Percentiles rank a stretch among this genome's conserved stretches.
These are phyloP conservation scores for Cryptococcus amylolentus DNA, from an alignment of 1,284 basidiomycete species.

Conservation along the genomic window DNA sequence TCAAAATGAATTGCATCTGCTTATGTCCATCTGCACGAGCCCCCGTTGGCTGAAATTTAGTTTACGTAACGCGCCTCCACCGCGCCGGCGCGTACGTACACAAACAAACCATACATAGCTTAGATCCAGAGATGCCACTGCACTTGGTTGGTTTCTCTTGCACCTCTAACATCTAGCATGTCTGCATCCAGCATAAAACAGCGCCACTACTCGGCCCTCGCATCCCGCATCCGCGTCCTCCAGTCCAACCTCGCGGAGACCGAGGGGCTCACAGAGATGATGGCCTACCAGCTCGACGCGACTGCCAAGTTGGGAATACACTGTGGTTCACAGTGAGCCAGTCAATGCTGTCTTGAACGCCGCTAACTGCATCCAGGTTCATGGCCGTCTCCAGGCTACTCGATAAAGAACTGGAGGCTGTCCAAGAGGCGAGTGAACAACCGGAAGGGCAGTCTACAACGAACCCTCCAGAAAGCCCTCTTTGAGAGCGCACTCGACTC, in stretches of 20 bases:
- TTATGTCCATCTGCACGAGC: no score
- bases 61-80: no score
- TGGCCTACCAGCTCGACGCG: conserved; percentile 37
- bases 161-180: conserved; percentile 14
- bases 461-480: no score
- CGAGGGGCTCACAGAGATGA: conserved; percentile 34
- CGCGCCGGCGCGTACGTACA: background rate
- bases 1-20: no score
- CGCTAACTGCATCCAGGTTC: conserved; percentile 29
- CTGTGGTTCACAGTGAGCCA: conserved; percentile 47
- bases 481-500: no score
- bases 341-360: background rate
- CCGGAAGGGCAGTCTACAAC: no score
- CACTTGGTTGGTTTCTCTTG: background rate
- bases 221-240: conserved; percentile 36
- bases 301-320: conserved; percentile 41
- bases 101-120: background rate
- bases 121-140: background rate
- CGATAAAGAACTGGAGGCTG: conserved; percentile 39
- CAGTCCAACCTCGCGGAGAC: conserved; percentile 40
- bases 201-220: conserved; percentile 45
- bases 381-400: conserved; percentile 48
- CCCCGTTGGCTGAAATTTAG: no score
- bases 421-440: background rate
- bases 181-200: conserved; percentile 36